Conservation (phyloP, 2,329 filamentous ascomycete genomes). For the Epichloe coenophiala region DNA sequence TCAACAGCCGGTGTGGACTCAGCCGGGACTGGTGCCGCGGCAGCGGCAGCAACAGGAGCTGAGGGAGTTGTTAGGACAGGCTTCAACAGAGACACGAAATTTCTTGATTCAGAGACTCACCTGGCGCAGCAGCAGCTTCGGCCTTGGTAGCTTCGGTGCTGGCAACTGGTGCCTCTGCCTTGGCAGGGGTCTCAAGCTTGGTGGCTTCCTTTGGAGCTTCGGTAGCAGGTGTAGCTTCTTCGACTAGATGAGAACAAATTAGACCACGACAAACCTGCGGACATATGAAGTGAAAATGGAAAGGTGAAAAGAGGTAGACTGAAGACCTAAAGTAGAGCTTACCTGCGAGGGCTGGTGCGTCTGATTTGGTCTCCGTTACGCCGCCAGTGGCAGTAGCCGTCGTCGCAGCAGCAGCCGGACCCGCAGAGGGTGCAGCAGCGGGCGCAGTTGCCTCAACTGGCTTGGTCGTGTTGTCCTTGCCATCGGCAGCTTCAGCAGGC, state of each 20-base stretch:
- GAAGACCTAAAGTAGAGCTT: constrained; percentile 7
- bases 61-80: background rate
- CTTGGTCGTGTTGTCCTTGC: constrained; percentile 15
- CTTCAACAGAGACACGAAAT: too few relatives aligned
- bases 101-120: background rate
- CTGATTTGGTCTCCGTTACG: constrained; percentile 22
- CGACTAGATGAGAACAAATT: constrained; percentile 6
- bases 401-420: constrained; percentile 13
- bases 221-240: constrained; percentile 11
- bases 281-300: background rate
- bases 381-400: constrained; percentile 15
- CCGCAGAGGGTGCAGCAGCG: constrained; percentile 10
- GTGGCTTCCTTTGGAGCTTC: constrained; percentile 1
- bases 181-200: background rate
- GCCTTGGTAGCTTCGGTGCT: background rate
- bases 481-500: constrained; percentile 3
- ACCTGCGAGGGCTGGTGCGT: constrained; percentile 18
- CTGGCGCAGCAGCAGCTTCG: constrained; percentile 1
- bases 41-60: constrained; percentile 4
- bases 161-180: background rate
- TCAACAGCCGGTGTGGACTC: constrained; percentile 7
- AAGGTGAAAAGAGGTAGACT: background rate
- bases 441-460: constrained; percentile 13
- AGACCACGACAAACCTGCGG: background rate
- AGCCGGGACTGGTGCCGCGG: background rate